Base-by-base conservation (phyloP, 2,329 filamentous ascomycete species). In the Neocatenulostroma microsporum region DNA sequence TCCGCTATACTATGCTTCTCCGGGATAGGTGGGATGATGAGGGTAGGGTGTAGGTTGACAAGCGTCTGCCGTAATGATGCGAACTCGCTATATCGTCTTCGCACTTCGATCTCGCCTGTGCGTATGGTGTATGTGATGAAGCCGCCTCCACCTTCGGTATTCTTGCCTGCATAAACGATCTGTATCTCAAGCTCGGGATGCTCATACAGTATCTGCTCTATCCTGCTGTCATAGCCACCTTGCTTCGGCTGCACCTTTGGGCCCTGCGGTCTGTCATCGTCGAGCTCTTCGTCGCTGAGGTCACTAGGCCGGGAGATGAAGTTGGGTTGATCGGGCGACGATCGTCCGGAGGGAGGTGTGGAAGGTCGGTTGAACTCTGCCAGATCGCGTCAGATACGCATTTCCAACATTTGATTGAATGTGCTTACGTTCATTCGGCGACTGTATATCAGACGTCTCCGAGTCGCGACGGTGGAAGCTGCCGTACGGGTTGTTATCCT, bases 1-100 rank as follows among this genome's bases (percentile, higher is more conserved):
- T 98, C 91, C 43, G 89, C 89, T 82, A 98, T 94, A 30, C 87
- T 91, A 62, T 98, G 91, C 63, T 98, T 98, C 66, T 98, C 93
- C 15, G 91, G 91, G 53, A 98, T 98, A 3, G 91, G 91, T 6
- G 91, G 93, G 36, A 98, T 84, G 53, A 98, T 84, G 27, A 98
- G 73, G 0, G 91, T 98, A 6, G 93, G 91, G 58, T 98, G 93
- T 44, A 98, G 74, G 51, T 84, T 83, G 30, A 88, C 87, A 19
- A 98, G 74, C 3, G 89, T 89, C 53, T 87, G 81, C 54, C 91
- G 78, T 39, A 98, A 68, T 12, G 89, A 94, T 23, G 85, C 83
- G 56, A 98, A 98, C 62, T 98, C 91, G 1, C 91, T 98, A 63
- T 98, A 98, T 54, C 91, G 77, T 53, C 91, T 78, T 51, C 89